Percentiles rank a stretch among this genome's conserved stretches.
These are phyloP conservation scores for Termitomyces sp. DNA, from an alignment of 768 basidiomycete species.

Conservation along the genomic window DNA sequence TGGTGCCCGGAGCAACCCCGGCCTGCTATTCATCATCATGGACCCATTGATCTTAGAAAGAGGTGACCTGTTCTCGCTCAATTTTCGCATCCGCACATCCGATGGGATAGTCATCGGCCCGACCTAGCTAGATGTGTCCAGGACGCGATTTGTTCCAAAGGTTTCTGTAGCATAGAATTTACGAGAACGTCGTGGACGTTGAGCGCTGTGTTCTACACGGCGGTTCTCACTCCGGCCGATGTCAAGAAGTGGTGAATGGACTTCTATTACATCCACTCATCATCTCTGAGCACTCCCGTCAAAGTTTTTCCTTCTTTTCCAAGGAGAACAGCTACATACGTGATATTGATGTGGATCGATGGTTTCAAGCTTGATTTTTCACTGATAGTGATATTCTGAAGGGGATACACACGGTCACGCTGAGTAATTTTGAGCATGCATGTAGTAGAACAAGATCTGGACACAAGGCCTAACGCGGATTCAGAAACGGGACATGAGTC, in stretches of 20 bases:
- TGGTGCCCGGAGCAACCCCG: background rate
- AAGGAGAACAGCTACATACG: background rate
- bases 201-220: background rate
- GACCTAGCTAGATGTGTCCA: background rate
- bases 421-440: background rate
- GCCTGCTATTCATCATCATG: conserved; percentile 1
- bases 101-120: background rate
- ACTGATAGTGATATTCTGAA: background rate
- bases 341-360: background rate
- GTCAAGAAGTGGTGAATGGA: background rate
- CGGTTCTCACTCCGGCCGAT: background rate
- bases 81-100: background rate
- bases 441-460: background rate
- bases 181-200: background rate
- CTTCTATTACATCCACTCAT: background rate
- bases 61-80: background rate
- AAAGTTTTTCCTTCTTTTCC: background rate
- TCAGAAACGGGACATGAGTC: background rate
- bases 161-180: background rate
- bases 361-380: background rate
- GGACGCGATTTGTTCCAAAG: too few species aligned
- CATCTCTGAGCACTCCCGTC: background rate
- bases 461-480: background rate
- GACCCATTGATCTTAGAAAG: background rate
- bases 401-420: background rate